Conservation (phyloP, 495 filamentous ascomycete genomes). For the Tuber brumale region DNA sequence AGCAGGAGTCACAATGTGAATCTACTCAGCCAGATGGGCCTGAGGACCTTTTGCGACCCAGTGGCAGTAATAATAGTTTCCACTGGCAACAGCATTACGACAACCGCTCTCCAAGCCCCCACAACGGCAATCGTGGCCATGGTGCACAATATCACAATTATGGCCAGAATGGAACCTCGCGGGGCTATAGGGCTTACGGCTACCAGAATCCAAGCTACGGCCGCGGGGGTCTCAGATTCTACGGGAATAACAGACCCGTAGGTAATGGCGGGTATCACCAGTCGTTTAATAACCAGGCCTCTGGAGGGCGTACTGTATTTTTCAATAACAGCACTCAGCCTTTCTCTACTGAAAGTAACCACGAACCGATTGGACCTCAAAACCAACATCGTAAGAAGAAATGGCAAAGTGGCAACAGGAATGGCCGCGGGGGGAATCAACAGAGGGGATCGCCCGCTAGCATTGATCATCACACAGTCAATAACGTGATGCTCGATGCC, state of each 20-base stretch:
- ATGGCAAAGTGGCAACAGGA: conserved; percentile 13
- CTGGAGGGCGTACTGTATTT: conserved; percentile 15
- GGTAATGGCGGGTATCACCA: conserved; percentile 7
- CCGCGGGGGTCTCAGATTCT: conserved; percentile 3
- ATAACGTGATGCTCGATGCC: neutral
- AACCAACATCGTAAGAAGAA: conserved; percentile 22
- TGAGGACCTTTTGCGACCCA: neutral
- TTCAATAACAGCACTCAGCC: conserved; percentile 15
- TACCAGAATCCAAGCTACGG: neutral
- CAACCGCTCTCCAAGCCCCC: conserved; percentile 8
- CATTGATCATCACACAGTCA: neutral
- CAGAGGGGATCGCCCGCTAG: neutral
- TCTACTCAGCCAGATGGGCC: neutral
- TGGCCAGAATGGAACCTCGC: conserved; percentile 8
- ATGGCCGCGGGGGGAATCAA: neutral
- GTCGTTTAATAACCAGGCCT: conserved; percentile 20
- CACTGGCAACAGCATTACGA: conserved; percentile 9
- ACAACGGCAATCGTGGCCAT: conserved; percentile 10
- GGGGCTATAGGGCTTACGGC: conserved; percentile 13
- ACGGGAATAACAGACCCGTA: conserved; percentile 16
- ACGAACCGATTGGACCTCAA: conserved; percentile 23
- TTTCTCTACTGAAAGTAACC: conserved; percentile 20
- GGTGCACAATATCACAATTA: conserved; percentile 4
- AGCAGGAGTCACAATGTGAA: neutral
- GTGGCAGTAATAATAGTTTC: neutral